A percentile compares a stretch with the other conserved stretches of the same genome.
phyloP scores from a whole-genome alignment of 305 asterid species.

The Solanum hybrid region DNA sequence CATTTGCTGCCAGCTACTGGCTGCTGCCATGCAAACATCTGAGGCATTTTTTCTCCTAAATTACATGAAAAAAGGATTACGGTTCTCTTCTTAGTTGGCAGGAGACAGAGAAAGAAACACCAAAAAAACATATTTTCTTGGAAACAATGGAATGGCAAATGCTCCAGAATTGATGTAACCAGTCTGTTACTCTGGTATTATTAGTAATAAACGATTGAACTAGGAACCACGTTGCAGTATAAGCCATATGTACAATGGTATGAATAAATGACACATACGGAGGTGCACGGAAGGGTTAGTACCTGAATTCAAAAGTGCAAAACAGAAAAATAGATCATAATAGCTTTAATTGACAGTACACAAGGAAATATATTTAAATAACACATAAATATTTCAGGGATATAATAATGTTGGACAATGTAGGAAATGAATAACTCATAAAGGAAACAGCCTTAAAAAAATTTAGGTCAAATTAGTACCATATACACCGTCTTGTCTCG shows the following conservation, averaged over 20 bases:
- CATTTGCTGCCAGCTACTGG: background rate
- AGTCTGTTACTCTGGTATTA: background rate
- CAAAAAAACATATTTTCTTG: background rate
- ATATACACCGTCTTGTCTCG: background rate
- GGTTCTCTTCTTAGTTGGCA: background rate
- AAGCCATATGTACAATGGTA: background rate
- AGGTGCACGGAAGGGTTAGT: background rate
- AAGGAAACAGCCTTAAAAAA: background rate
- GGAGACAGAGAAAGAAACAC: background rate
- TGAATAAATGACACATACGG: background rate
- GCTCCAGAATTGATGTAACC: background rate
- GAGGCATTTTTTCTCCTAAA: background rate
- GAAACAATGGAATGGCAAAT: background rate
- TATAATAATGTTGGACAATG: background rate
- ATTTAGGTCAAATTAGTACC: background rate
- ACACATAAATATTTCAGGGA: background rate
- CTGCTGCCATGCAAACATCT: background rate
- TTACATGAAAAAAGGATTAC: background rate
- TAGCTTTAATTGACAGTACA: background rate
- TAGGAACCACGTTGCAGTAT: background rate
- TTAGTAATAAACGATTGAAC: background rate
- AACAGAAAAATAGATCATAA: background rate
- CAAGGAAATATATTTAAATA: background rate
- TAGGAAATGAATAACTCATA: background rate
- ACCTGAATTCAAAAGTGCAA: background rate